Percentiles rank a stretch among this genome's conserved stretches.
Conservation (phyloP, 2,329 filamentous ascomycete genomes). For the Podosphaera aphanis region DNA sequence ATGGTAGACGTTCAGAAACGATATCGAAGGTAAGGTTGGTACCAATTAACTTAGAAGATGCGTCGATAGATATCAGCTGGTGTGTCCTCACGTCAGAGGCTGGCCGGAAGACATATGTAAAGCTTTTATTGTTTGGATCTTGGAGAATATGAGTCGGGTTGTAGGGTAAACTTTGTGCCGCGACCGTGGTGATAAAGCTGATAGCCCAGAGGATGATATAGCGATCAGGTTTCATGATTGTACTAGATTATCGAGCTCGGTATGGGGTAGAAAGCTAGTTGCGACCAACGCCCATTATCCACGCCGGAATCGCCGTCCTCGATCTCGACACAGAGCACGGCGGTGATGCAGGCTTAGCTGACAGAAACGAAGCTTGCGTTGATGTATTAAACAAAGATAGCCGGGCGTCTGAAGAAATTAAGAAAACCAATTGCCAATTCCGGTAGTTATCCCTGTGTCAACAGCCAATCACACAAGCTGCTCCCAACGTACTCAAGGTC, state of each 20-base stretch:
- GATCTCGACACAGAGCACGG: not conserved
- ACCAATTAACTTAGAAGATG: conserved; percentile 31
- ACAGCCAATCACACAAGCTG: not conserved
- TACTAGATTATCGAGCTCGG: no score
- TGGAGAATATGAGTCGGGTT: conserved; percentile 48
- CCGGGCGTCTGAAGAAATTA: not conserved
- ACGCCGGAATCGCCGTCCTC: not conserved
- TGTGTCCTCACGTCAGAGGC: conserved; percentile 15
- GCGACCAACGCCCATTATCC: no score
- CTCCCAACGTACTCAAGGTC: not conserved
- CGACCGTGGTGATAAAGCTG: not conserved
- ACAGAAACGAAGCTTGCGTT: not conserved
- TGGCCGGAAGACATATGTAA: conserved; percentile 45
- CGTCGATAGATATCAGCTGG: conserved; percentile 40
- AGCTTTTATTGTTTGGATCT: conserved; percentile 23
- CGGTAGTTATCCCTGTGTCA: not conserved
- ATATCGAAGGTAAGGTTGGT: conserved; percentile 23
- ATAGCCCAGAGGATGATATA: not conserved
- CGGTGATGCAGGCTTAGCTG: not conserved
- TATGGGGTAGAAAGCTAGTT: no score
- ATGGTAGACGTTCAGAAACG: conserved; percentile 36
- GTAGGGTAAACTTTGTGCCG: conserved; percentile 39
- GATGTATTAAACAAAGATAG: not conserved
- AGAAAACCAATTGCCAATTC: not conserved
- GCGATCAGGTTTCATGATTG: not conserved